Evolutionary conservation across 805 yeast genomes (phyloP), one percentile per base, ranked within the genome.

Genomic region (Scheffersomyces amazonensis): DNA sequence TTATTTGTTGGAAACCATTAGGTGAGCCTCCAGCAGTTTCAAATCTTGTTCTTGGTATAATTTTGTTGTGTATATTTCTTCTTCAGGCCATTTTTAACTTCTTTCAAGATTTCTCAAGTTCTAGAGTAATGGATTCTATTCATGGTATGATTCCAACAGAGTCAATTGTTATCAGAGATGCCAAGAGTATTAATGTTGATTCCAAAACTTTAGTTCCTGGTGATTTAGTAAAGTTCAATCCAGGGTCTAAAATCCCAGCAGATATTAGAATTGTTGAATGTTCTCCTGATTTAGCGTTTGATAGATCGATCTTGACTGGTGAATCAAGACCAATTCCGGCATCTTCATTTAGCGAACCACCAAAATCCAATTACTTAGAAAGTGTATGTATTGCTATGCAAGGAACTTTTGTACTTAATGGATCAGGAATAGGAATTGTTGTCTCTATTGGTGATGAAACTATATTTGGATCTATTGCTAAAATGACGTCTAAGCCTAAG

Each of bases 61-160:
- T 71, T 12, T 52, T 73, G 22, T 50, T 72, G 11, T 46, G 56
- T 11, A 71, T 71, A 7, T 69, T 73, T 41, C 16, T 66, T 11
- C 40, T 67, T 4, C 77, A 71, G 50, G 76, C 75, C 2, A 37
- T 43, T 5, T 68, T 73, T 52, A 69, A 70, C 49, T 71, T 69
- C 37, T 59, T 62, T 49, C 78, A 74, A 44, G 79, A 74, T 45
- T 72, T 54, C 50, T 68, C 75, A 4, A 62, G 73, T 28, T 64
- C 75, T 5, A 60, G 63, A 34, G 75, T 72, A 32, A 70, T 74
- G 77, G 66, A 64, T 24, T 70, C 78, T 3, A 73, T 74, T 38
- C 60, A 60, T 42, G 50, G 52, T 35, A 56, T 74, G 68, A 52
- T 74, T 13, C 76, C 78, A 9, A 42, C 51, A 13, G 64, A 60